Evolutionary conservation across 139 green algal genomes (phyloP), one percentile per base, ranked within the genome.

Genomic region (Eudorina sp.): DNA sequence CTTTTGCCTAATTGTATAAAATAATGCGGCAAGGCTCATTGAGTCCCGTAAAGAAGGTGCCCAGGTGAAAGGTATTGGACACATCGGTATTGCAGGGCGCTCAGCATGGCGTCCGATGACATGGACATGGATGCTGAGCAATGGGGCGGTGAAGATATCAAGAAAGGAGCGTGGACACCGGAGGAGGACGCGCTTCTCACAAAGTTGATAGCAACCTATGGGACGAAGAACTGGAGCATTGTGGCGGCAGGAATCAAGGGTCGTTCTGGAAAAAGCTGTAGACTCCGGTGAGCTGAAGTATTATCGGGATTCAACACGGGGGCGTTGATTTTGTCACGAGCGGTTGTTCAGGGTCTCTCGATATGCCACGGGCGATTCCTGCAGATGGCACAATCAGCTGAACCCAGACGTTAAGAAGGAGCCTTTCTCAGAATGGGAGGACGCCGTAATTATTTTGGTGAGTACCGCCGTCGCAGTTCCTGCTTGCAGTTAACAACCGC

Each of bases 181-280:
- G 94, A 94, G 86, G 92, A 97, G 93, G 95, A 97, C 46, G 68
- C 83, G 40, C 77, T 90, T 1, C 92, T 97, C 3, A 90, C 58
- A 2, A 80, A 88, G 36, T 90, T 96, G 7, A 94, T 97, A 36
- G 51, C 81, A 51, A 70, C 62, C 11, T 86, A 94, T 85, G 95
- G 95, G 6, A 92, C 95, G 4, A 80, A 89, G 1, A 96, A 98
- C 77, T 98, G 96, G 96, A 92, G 86, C 34, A 55, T 96, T 4
- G 97, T 99, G n/a, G 96, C 96, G 2, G 64, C 91, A 16, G 92
- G 91, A n/a, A 94, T 99, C 45, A 90, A 89, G 18, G 96, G 96
- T 0, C 94, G 97, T 18, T 95, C 89, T 2, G 96, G 95, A 72
- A 99, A 99, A 89, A 96, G 90, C 82, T 99, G 97, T 90, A 90